These are phyloP conservation scores for Aegilops sharonensis DNA, from an alignment of 176 grass and related monocot genomes.

Conservation along the genomic window DNA sequence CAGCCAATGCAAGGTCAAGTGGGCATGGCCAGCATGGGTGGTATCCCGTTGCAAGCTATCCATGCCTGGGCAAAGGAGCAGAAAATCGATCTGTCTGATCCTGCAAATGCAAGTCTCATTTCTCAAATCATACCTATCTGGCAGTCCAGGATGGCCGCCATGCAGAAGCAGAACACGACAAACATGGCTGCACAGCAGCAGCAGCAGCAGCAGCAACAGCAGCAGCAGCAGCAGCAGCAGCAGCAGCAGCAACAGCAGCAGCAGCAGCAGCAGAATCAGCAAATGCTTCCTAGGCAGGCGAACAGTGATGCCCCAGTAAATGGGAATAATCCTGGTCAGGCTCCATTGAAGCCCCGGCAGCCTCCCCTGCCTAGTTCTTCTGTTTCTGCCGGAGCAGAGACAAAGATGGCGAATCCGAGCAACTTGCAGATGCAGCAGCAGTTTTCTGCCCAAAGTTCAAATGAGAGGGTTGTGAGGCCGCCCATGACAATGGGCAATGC, in stretches of 20 bases:
- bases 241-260: slow-evolving; percentile 51
- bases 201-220: slow-evolving; percentile 46
- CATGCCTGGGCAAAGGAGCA: slow-evolving; percentile 88
- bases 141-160: slow-evolving; percentile 59
- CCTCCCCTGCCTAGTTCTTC: slow-evolving; percentile 41
- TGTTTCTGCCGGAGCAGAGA: slow-evolving; percentile 48
- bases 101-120: slow-evolving; percentile 71
- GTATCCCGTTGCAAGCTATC: slow-evolving; percentile 70
- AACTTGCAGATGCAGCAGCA: slow-evolving; percentile 71
- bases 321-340: slow-evolving; percentile 45
- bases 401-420: slow-evolving; percentile 51
- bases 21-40: slow-evolving; percentile 28
- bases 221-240: slow-evolving; percentile 58
- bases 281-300: slow-evolving; percentile 50
- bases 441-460: slow-evolving; percentile 39
- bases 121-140: slow-evolving; percentile 75
- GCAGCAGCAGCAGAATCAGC: slow-evolving; percentile 58
- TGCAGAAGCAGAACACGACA: slow-evolving; percentile 69
- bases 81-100: slow-evolving; percentile 85
- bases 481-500: slow-evolving; percentile 48
- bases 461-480: slow-evolving; percentile 58
- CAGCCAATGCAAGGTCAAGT: slow-evolving; percentile 44
- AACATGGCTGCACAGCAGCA: slow-evolving; percentile 52
- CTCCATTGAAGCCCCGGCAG: slow-evolving; percentile 54
- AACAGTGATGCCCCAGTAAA: slow-evolving; percentile 57